phyloP scores from a whole-genome alignment of 2,329 filamentous ascomycete species.

The Setomelanomma holmii region DNA sequence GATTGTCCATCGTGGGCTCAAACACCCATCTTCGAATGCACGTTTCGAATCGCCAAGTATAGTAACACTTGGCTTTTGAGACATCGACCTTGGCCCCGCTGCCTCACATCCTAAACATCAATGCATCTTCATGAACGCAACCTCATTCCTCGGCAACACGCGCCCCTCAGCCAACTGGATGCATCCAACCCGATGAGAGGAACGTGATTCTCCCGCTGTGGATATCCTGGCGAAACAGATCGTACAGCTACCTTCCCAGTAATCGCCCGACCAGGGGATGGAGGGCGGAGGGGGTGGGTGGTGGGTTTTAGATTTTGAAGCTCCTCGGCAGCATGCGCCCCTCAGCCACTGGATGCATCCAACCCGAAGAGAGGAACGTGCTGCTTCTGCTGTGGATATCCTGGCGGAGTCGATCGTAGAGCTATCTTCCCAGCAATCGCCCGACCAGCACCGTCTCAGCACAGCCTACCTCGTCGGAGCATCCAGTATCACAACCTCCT shows the following conservation, averaged over 20 bases:
- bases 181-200: conserved; percentile 15
- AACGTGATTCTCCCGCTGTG: conserved; percentile 30
- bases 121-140: conserved; percentile 30
- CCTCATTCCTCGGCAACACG: conserved; percentile 21
- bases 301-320: too few species aligned
- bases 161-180: conserved; percentile 9
- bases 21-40: background rate
- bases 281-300: too few species aligned
- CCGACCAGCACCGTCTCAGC: conserved; percentile 39
- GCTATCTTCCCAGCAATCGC: conserved; percentile 22
- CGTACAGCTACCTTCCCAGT: conserved; percentile 11
- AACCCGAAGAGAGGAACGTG: conserved; percentile 21
- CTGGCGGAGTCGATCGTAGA: conserved; percentile 13
- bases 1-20: background rate
- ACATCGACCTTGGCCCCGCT: conserved; percentile 21
- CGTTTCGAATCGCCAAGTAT: conserved; percentile 38
- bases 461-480: conserved; percentile 17
- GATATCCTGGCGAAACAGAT: conserved; percentile 13
- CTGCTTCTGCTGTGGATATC: conserved; percentile 26
- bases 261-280: conserved; percentile 39
- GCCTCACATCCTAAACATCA: conserved; percentile 40
- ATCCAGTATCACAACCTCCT: conserved; percentile 30
- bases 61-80: conserved; percentile 32
- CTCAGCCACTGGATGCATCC: conserved; percentile 11
- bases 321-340: too few species aligned